Percentiles rank a stretch among this genome's conserved stretches.
Evolutionary conservation across 2,329 filamentous ascomycete species (phyloP).

Genomic region (Penicillium verrucosum): DNA sequence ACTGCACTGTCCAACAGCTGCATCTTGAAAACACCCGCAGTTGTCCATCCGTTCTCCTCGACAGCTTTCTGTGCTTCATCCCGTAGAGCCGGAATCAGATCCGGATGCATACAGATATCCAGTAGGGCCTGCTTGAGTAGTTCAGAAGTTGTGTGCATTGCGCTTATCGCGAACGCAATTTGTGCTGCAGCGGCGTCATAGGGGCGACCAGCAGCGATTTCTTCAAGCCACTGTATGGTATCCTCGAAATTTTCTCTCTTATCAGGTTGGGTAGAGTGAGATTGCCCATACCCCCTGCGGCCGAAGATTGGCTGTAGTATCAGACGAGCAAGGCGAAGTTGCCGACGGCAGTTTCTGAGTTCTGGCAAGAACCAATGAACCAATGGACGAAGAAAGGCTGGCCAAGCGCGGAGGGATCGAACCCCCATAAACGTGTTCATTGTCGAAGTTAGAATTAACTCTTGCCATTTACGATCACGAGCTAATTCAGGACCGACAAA

Average conservation of each 20-base stretch:
- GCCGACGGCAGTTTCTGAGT: background rate
- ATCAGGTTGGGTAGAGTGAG: too few relatives aligned
- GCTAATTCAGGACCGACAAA: background rate
- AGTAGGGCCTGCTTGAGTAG: background rate
- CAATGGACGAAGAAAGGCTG: background rate
- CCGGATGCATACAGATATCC: background rate
- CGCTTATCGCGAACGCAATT: slow-evolving; percentile 15
- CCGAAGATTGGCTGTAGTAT: background rate
- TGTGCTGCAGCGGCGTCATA: slow-evolving; percentile 16
- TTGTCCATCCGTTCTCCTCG: slow-evolving; percentile 6
- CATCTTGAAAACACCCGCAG: slow-evolving; percentile 18
- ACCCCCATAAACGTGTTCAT: background rate
- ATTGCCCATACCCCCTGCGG: background rate
- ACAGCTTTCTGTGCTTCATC: slow-evolving; percentile 10
- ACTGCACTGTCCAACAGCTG: slow-evolving; percentile 19
- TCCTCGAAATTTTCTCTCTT: background rate
- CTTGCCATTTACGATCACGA: background rate
- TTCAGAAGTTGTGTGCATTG: slow-evolving; percentile 15
- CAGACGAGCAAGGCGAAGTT: background rate
- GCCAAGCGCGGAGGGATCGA: background rate
- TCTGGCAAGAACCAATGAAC: background rate
- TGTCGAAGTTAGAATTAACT: background rate
- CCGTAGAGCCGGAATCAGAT: background rate
- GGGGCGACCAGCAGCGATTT: slow-evolving; percentile 9
- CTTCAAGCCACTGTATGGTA: slow-evolving; percentile 17